A percentile compares a stretch with the other conserved stretches of the same genome.
Conservation (phyloP, 169 alveolate species). For the Babesia microti region DNA sequence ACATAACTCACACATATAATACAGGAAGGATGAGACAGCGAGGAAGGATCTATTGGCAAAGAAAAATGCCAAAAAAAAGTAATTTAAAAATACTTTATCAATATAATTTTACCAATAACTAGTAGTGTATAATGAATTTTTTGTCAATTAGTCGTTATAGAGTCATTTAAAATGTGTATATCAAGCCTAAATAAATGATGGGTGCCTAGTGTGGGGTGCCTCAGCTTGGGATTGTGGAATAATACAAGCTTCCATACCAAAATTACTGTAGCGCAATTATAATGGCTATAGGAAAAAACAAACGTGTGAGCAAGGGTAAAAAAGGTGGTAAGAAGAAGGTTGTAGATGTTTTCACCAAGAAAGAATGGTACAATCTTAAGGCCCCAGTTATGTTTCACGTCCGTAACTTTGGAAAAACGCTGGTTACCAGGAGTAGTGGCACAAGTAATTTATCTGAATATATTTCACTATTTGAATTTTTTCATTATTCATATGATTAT, state of each 20-base stretch:
- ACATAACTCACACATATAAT: neutral
- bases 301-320: slow-evolving; percentile 89
- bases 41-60: slow-evolving; percentile 37
- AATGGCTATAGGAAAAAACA: slow-evolving; percentile 95
- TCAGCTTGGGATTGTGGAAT: no score
- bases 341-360: slow-evolving; percentile 88
- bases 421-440: slow-evolving; percentile 90
- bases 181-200: no score
- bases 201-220: no score
- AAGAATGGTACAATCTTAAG: slow-evolving; percentile 92
- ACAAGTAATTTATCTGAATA: slow-evolving; percentile 63
- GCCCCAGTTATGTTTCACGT: slow-evolving; percentile 88
- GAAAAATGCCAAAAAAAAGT: slow-evolving; percentile 41
- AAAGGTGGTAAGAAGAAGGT: slow-evolving; percentile 94
- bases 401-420: slow-evolving; percentile 85
- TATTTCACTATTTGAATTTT: slow-evolving; percentile 4
- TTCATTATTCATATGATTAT: slow-evolving; percentile 1
- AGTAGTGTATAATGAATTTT: no score
- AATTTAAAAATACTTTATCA: no score
- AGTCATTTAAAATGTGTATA: no score
- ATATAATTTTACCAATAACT: no score
- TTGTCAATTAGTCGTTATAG: no score
- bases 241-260: no score
- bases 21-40: slow-evolving; percentile 36
- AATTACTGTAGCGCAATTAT: no score